Percentiles rank a stretch among this genome's conserved stretches.
Evolutionary conservation across 83 land plant species (phyloP).

Genomic region (Thuja plicata): DNA sequence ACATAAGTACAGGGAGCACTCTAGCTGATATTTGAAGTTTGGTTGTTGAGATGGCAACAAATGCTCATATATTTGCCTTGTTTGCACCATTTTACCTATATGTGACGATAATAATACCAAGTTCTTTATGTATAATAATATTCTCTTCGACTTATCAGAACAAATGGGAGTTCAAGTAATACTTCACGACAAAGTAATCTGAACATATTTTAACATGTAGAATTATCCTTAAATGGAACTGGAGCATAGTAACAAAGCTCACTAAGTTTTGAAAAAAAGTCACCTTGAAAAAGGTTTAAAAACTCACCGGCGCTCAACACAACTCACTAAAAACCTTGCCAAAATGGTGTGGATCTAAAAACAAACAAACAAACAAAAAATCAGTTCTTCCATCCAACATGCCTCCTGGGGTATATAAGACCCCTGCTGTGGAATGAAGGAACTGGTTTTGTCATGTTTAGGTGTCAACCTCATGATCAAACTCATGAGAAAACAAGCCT

Average conservation of each 20-base stretch:
- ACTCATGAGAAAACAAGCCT: background rate
- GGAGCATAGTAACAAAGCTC: background rate
- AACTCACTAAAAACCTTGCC: background rate
- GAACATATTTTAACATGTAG: background rate
- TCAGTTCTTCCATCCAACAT: background rate
- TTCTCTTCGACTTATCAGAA: background rate
- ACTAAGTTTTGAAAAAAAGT: background rate
- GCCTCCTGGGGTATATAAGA: background rate
- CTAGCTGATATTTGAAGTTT: background rate
- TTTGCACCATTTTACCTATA: background rate
- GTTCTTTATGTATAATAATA: too few relatives aligned
- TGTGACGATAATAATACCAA: background rate
- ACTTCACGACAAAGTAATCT: background rate
- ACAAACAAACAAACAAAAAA: background rate
- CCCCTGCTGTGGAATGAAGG: background rate
- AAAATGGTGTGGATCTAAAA: background rate
- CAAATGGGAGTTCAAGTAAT: background rate
- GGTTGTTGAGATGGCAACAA: background rate
- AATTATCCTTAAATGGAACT: background rate
- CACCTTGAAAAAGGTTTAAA: background rate
- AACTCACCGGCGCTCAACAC: background rate
- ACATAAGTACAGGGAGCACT: background rate
- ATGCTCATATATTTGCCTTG: background rate
- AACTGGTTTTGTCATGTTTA: background rate
- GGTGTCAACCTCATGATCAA: background rate